These are phyloP conservation scores for Blumeria hordei DNA, from an alignment of 2,329 filamentous ascomycete genomes.

Conservation along the genomic window DNA sequence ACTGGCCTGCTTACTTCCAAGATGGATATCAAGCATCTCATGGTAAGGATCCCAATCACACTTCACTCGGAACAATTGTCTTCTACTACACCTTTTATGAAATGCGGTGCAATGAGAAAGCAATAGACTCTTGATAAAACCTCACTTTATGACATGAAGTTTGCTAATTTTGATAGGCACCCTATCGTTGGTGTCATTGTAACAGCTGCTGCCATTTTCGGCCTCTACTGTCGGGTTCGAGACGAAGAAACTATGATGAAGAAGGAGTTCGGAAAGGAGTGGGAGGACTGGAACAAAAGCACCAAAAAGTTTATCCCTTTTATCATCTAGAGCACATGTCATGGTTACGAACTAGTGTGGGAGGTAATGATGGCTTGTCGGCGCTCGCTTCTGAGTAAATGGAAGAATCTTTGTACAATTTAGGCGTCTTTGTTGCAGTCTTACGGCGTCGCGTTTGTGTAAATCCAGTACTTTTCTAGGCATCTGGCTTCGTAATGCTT, in stretches of 20 bases:
- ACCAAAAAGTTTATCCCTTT: conserved; percentile 26
- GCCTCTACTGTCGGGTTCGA: conserved; percentile 16
- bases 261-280: conserved; percentile 21
- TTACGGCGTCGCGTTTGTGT: too few relatives aligned
- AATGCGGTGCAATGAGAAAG: too few relatives aligned
- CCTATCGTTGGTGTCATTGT: conserved; percentile 4
- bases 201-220: background rate
- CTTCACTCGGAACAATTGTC: background rate
- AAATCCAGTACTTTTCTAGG: too few relatives aligned
- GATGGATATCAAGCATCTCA: background rate
- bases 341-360: background rate
- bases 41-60: background rate
- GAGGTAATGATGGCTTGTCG: background rate
- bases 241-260: conserved; percentile 27
- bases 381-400: too few relatives aligned
- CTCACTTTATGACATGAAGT: too few relatives aligned
- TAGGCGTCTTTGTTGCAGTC: too few relatives aligned
- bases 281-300: conserved; percentile 22
- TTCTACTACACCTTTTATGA: background rate
- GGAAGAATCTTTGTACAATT: too few relatives aligned
- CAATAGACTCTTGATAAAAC: too few relatives aligned
- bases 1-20: conserved; percentile 18
- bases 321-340: conserved; percentile 14
- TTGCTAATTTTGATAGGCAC: background rate
- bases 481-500: too few relatives aligned